Evolutionary conservation across 805 yeast genomes (phyloP), one percentile per base, ranked within the genome.

Genomic region (Kuraishia cidri): DNA sequence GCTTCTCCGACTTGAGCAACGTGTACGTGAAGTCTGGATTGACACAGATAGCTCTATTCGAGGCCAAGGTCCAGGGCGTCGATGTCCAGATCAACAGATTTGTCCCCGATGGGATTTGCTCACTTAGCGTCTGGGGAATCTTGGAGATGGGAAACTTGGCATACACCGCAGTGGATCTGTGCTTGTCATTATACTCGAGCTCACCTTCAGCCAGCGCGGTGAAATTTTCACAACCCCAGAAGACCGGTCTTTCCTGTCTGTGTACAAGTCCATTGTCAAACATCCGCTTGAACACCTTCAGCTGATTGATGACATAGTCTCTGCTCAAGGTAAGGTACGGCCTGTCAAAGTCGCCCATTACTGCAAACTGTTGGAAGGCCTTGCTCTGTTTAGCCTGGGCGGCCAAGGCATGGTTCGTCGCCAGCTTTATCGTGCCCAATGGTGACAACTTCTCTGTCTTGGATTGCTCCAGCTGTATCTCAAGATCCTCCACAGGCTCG

Each of bases 201-300:
- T 92, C 99, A 14, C 96, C 90, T 55, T 92, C 99, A 0, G 98
- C 98, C 40, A 92, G 61, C 0, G 97, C 97, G 0, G 98, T 88
- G 36, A 75, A 72, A 3, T 95, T 84, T 48, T 88, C 96, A 40
- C 90, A 79, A 1, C 97, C 94, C 97, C 97, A 92, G 66, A 80
- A 92, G 1, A 94, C 97, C 0, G 99, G 99, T 50, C 87, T 87
- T 45, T 80, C 74, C 49, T 88, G 94, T 45, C 97, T 69, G 32
- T 76, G 77, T 25, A 92, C 73, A 29, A 90, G 58, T 0, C 82
- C 81, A 30, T 68, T 70, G 24, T 68, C 65, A 42, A 84, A 64
- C 60, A 92, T 62, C 37, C 65, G 59, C 35, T 72, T 65, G 53
- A 92, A 90, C 0, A 87, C 69, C 19, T 64, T 55, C 40, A 92